A percentile compares a stretch with the other conserved stretches of the same genome.
Conservation (phyloP, 2,329 filamentous ascomycete species). For the Verticillium isaacii region DNA sequence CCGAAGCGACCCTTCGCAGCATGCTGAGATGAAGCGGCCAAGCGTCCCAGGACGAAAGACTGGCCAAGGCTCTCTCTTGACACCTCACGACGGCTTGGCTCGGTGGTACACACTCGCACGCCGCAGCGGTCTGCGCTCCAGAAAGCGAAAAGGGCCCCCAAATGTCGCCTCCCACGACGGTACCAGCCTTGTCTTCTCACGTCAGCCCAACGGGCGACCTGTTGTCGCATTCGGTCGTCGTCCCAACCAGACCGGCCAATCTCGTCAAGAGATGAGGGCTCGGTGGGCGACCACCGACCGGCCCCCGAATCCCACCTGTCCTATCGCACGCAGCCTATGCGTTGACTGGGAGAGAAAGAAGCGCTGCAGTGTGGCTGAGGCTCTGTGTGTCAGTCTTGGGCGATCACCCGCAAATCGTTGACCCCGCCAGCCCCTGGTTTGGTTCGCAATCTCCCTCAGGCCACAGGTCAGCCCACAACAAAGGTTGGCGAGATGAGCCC, state of each 20-base stretch:
- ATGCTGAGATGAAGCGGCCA: background rate
- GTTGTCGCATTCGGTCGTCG: background rate
- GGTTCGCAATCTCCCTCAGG: background rate
- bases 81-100: background rate
- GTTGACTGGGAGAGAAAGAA: background rate
- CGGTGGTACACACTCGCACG: background rate
- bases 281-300: background rate
- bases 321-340: background rate
- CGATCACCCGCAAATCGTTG: background rate
- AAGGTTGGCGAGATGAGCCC: background rate
- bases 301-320: background rate
- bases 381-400: background rate
- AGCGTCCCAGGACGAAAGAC: background rate
- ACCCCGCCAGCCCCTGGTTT: background rate
- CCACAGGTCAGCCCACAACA: background rate
- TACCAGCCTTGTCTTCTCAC: background rate
- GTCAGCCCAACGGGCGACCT: background rate
- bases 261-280: background rate
- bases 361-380: background rate
- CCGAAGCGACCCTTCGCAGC: background rate
- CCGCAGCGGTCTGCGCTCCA: background rate
- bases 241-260: background rate
- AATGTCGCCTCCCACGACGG: background rate
- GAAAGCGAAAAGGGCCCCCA: background rate
- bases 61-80: background rate